These are phyloP conservation scores for Pistacia vera DNA, from an alignment of 345 rosid genomes.

Conservation along the genomic window DNA sequence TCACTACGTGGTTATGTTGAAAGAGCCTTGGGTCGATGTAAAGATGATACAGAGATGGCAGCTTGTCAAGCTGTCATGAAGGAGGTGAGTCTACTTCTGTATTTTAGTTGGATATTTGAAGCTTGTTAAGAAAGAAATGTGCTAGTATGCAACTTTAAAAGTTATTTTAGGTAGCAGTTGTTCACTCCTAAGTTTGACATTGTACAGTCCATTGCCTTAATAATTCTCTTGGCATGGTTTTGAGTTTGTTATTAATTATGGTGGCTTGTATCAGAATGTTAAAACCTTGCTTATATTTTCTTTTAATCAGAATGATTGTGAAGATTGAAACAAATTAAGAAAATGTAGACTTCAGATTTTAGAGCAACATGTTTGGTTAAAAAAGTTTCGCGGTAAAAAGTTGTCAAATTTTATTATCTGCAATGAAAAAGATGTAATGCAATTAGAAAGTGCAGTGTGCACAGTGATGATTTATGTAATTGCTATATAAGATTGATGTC, in stretches of 20 bases:
- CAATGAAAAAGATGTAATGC: not conserved
- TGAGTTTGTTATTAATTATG: not conserved
- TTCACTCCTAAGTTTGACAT: not conserved
- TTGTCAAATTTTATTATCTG: not conserved
- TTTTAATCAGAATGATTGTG: not conserved
- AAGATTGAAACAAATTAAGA: not conserved
- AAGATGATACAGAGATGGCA: slow-evolving; percentile 66
- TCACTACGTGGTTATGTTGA: slow-evolving; percentile 85
- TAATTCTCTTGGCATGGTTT: not conserved
- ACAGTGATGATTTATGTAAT: not conserved
- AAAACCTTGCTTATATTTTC: not conserved
- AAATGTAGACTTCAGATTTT: not conserved
- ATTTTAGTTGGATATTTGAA: not conserved
- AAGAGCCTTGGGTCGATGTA: slow-evolving; percentile 84
- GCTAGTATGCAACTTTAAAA: not conserved
- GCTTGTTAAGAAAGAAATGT: not conserved
- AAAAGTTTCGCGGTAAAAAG: not conserved
- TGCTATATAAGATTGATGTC: not conserved
- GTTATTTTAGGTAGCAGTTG: not conserved
- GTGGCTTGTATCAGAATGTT: not conserved
- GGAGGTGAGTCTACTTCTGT: slow-evolving; percentile 51
- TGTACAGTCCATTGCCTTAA: not conserved
- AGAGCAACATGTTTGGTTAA: not conserved
- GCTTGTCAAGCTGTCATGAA: slow-evolving; percentile 75
- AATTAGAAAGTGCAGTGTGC: not conserved